phyloP scores from a whole-genome alignment of 1,284 basidiomycete genomes.

The Ustilago xerochloae region DNA sequence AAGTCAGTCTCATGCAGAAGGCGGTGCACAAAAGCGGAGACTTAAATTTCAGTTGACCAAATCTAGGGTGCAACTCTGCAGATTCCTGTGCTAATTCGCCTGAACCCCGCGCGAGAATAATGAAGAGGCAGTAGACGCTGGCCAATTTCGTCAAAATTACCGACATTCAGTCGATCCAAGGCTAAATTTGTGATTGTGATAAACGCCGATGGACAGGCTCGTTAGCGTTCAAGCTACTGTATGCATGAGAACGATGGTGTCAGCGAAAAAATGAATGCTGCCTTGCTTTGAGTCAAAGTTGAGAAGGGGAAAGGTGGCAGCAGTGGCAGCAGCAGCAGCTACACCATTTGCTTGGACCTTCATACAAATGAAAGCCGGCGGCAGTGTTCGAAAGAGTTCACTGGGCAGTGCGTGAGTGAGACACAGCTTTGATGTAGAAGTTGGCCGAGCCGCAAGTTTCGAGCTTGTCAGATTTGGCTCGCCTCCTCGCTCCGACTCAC shows the following conservation, averaged over 20 bases:
- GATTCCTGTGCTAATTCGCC: not conserved
- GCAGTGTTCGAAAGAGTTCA: not conserved
- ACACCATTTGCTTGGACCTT: too few species aligned
- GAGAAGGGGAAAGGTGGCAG: too few species aligned
- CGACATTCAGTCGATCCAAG: not conserved
- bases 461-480: not conserved
- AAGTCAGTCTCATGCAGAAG: too few species aligned
- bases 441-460: constrained; percentile 26
- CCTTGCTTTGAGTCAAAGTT: too few species aligned
- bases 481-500: not conserved
- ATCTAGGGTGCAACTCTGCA: not conserved
- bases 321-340: too few species aligned
- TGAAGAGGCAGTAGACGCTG: too few species aligned
- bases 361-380: too few species aligned
- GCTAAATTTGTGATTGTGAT: constrained; percentile 1
- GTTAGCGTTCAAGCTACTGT: too few species aligned
- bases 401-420: not conserved
- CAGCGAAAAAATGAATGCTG: too few species aligned
- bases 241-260: too few species aligned
- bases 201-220: constrained; percentile 27
- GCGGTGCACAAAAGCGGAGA: constrained; percentile 5
- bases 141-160: not conserved
- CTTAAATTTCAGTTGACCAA: not conserved
- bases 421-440: constrained; percentile 14
- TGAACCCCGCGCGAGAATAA: not conserved